These are phyloP conservation scores for Fusarium staphyleae DNA, from an alignment of 2,329 filamentous ascomycete genomes.

Conservation along the genomic window DNA sequence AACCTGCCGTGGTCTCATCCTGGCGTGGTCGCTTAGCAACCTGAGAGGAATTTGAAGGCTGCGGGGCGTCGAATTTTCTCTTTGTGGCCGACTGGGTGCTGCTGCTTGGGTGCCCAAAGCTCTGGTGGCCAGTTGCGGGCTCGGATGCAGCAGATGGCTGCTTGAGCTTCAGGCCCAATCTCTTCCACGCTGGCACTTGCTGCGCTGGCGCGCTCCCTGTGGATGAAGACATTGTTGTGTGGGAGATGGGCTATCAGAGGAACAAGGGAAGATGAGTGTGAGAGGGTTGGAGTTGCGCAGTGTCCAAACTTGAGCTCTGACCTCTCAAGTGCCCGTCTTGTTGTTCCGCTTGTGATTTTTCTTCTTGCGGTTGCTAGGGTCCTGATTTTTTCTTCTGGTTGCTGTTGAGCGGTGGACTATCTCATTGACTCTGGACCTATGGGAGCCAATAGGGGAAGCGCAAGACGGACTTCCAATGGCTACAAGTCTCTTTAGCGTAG, in stretches of 20 bases:
- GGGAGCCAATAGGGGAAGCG: constrained; percentile 16
- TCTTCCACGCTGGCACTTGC: constrained; percentile 66
- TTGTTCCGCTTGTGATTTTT: constrained; percentile 32
- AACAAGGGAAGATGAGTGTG: constrained; percentile 5
- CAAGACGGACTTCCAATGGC: constrained; percentile 25
- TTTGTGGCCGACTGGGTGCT: constrained; percentile 49
- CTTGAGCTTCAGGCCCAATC: constrained; percentile 70
- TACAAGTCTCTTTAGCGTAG: constrained; percentile 35
- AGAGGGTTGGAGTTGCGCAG: not conserved
- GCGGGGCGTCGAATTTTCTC: constrained; percentile 50
- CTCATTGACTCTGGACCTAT: constrained; percentile 23
- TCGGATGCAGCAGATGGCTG: constrained; percentile 45
- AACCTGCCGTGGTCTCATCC: constrained; percentile 38
- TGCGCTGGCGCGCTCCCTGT: constrained; percentile 53
- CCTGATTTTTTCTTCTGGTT: constrained; percentile 33
- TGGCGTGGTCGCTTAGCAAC: constrained; percentile 47
- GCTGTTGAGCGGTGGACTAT: constrained; percentile 24
- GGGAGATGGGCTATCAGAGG: constrained; percentile 20
- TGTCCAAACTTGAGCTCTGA: not conserved
- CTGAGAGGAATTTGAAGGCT: constrained; percentile 41
- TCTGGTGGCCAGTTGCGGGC: constrained; percentile 42
- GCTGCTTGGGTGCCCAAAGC: constrained; percentile 50
- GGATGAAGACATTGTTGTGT: constrained; percentile 52
- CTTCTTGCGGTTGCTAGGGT: constrained; percentile 31
- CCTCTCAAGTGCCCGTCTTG: constrained; percentile 10